Evolutionary conservation across 495 filamentous ascomycete genomes (phyloP), one percentile per base, ranked within the genome.

Genomic region (Penicillium argentinense): DNA sequence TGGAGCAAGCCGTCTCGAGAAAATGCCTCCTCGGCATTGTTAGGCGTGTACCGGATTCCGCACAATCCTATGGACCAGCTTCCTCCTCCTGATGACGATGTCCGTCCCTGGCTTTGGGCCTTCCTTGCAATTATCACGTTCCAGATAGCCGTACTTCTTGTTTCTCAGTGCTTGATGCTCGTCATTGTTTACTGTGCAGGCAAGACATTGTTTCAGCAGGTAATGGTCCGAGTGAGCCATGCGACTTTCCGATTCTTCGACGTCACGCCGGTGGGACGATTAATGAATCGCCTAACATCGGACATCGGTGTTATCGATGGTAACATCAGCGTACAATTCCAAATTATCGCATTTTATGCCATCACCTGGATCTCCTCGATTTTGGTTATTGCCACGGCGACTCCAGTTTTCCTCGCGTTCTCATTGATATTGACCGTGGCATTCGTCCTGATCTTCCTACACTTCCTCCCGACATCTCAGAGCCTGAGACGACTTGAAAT

Each of bases 241-340:
- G 87, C 88, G 13, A 91, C 84, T 2, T 95, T 95, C 63, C 82
- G 88, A 26, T 95, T 88, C 64, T 91, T 90, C 70, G 89, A 95
- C 62, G 79, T 89, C 4, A 95, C 88, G 3, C 89, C 89, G 0
- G 79, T 91, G 14, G 88, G 89, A 0, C 78, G 88, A 17, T 69
- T 95, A 53, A 91, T 92, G 88, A 95, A 95, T 60, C 79, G 89
- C 13, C 67, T 95, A 43, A 92, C 87, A 0, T 86, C 85, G 3
- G 89, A 95, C 58, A 92, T 93, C 64, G 85, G 84, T 9, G 88
- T 85, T 12, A 69, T 92, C 7, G 89, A 95, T 62, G 88, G 88
- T 0, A 82, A 85, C 39, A 87, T 92, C 55, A 85, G 82, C 44
- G 60, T 71, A 16, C 81, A 86, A 49, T 83, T 92, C 49, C 78